Evolutionary conservation across 2,329 filamentous ascomycete genomes (phyloP).

Genomic region (Xylaria sp.): DNA sequence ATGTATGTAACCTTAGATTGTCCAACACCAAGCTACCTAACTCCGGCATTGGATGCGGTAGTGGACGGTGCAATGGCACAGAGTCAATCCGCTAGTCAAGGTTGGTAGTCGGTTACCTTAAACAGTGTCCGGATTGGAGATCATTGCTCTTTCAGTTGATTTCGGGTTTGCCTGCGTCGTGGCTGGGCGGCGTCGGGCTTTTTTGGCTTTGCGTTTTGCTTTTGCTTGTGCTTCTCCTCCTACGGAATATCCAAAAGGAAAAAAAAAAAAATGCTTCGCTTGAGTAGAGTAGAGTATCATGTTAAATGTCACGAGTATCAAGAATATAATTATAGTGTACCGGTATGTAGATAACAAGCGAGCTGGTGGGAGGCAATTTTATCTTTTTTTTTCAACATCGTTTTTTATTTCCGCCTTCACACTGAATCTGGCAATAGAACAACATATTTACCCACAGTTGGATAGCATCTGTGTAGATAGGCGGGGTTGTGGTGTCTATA

Average conservation of each 20-base stretch:
- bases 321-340: not conserved
- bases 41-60: too few relatives aligned
- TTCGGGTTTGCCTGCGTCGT: not conserved
- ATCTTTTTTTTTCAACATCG: too few relatives aligned
- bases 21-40: not conserved
- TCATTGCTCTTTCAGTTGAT: conserved; percentile 11
- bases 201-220: not conserved
- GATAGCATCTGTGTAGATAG: not conserved
- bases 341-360: too few relatives aligned
- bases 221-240: not conserved
- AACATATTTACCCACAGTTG: not conserved
- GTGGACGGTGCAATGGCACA: not conserved
- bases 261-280: not conserved
- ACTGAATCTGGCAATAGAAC: not conserved
- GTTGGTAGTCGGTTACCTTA: conserved; percentile 1
- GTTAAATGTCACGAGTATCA: not conserved
- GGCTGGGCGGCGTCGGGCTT: not conserved
- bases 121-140: not conserved
- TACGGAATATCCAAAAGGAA: not conserved
- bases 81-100: not conserved
- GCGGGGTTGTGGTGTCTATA: not conserved
- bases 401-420: not conserved
- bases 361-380: too few relatives aligned
- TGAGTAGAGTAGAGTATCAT: not conserved
- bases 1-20: not conserved